Base-by-base conservation (phyloP, 257 asterid species). In the Nicotiana noctiflora region DNA sequence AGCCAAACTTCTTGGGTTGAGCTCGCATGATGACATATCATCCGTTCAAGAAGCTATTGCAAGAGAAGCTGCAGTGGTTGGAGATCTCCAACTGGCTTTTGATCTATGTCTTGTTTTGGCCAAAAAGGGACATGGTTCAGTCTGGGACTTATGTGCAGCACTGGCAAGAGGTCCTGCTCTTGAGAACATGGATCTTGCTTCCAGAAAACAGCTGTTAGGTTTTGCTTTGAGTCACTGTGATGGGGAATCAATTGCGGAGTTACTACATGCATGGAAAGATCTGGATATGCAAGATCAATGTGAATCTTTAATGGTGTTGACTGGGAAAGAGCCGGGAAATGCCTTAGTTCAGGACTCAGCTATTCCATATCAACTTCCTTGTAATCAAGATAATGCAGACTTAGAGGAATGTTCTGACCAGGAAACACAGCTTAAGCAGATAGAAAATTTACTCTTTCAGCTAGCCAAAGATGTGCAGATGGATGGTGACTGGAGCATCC, bases 141-240 rank as follows among this genome's bases (percentile, higher is more conserved):
- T 90, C 64, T 96, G 99, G 99, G 99, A 94, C 82, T 92, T 96
- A 83, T 94, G 98, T 84, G 95, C 97, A 86, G 98, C 99, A 18
- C 92, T 96, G 84, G 99, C 99, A 82, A 90, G 98, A 86, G 93
- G 98, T 85, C 97, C 94, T 85, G 91, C 96, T 86, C 92, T 94
- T 80, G 98, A 94, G 84, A 89, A 87, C 84, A 92, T 91, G 89
- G 97, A 92, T 81, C 86, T 87, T 77, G 88, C 86, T 81, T 94
- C 99, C 86, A 93, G 92, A 83, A 96, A 96, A 81, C 86, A 90
- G 84, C 96, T 96, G 51, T 83, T 96, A 82, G 98, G 99, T 70
- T 96, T 94, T 91, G 97, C 98, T 81, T 85, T 94, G 93, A 90
- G 98, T 86, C 95, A 94, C 83, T 96, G 98, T 85, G 99, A 96